Evolutionary conservation across 1,139 yeast species (phyloP).

Genomic region (Geotrichum carabidarum): DNA sequence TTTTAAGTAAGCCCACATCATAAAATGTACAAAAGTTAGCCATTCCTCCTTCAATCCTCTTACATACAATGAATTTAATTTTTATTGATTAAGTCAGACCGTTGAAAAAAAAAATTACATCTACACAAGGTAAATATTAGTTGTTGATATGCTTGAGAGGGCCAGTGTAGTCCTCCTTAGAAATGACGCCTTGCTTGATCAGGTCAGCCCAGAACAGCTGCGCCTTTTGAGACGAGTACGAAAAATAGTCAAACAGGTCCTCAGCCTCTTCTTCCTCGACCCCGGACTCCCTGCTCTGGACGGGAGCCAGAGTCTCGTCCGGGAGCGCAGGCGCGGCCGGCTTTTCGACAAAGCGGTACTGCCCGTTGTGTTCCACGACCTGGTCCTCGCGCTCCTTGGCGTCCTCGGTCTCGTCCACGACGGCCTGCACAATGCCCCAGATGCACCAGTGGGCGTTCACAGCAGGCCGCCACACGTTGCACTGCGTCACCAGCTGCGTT

Average conservation of each 20-base stretch:
- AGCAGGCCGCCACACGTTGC: slow-evolving; percentile 73
- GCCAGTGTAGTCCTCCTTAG: slow-evolving; percentile 28
- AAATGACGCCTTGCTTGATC: slow-evolving; percentile 53
- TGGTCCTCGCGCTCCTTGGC: slow-evolving; percentile 28
- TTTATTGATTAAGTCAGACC: too few relatives aligned
- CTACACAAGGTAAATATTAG: neutral
- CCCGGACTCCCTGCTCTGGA: slow-evolving; percentile 20
- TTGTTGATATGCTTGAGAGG: slow-evolving; percentile 22
- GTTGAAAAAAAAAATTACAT: too few relatives aligned
- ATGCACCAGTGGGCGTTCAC: slow-evolving; percentile 78
- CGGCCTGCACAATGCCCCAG: slow-evolving; percentile 82
- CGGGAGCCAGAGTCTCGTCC: slow-evolving; percentile 17
- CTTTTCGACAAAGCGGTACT: slow-evolving; percentile 34
- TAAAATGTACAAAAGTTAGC: neutral
- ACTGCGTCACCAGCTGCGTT: slow-evolving; percentile 55
- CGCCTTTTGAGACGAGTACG: slow-evolving; percentile 70
- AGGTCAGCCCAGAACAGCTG: slow-evolving; percentile 72
- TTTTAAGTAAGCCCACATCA: slow-evolving; percentile 35
- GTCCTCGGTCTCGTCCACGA: slow-evolving; percentile 30
- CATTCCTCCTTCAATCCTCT: too few relatives aligned
- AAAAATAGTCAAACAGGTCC: slow-evolving; percentile 74
- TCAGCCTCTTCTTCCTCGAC: slow-evolving; percentile 45
- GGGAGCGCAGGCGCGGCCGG: slow-evolving; percentile 31
- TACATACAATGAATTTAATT: too few relatives aligned
- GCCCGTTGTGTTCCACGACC: slow-evolving; percentile 24